Evolutionary conservation across 345 rosid species (phyloP), one percentile per base, ranked within the genome.

Genomic region (Moricandia arvensis): DNA sequence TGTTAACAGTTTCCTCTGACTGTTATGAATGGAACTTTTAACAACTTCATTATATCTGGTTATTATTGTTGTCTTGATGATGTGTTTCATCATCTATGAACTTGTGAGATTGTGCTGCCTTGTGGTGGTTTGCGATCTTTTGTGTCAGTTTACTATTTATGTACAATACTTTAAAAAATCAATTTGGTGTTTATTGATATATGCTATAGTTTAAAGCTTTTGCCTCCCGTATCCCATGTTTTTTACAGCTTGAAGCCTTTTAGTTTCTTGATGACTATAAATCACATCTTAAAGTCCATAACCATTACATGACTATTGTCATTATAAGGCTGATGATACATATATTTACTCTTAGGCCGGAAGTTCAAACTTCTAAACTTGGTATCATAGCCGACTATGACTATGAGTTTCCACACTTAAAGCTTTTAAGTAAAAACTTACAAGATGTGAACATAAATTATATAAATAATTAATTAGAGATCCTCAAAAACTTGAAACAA

Each of bases 1-100:
- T 53, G 53, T 69, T 71, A 71, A 71, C 74, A 41, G 66, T 41
- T 71, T 60, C 75, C 57, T 70, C 66, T 59, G 74, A 70, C 57
- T 37, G 57, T 38, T 57, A 37, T 70, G 38, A 38, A 21, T 21
- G 24, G 24, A 59, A 70, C 57, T 59, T 1, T 70, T 70, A 70
- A 69, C 73, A 55, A 3, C 38, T 66, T 47, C 26, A 27, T 69
- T 34, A 6, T 54, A 27, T 38, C 57, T 27, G 16, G 55, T 24
- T 60, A 31, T 60, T 69, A 9, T 58, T 53, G n/a, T 53, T 12
- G 62, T 53, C 33, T 53, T 62, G 45, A 49, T 68, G 45, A 47
- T 69, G 35, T 68, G 49, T 68, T 35, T 68, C 43, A 21, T 68
- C 72, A 53, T 54, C 62, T 8, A 53, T 18, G 33, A 18, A 27